A percentile compares a stretch with the other conserved stretches of the same genome.
phyloP scores from a whole-genome alignment of 495 filamentous ascomycete genomes.

The Hypomontagnella submonticulosa region DNA sequence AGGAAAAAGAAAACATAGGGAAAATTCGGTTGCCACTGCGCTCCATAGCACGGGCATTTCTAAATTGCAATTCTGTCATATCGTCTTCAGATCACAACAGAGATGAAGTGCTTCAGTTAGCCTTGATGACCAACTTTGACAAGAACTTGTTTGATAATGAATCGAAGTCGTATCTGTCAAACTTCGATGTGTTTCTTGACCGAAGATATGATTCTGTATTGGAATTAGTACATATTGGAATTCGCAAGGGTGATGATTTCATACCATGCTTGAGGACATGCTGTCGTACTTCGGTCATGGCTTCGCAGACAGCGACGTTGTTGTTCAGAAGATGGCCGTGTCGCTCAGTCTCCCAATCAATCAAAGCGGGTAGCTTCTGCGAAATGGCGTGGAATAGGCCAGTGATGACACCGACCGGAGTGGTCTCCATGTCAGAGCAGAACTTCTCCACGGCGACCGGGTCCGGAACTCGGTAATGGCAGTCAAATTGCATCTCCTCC shows the following conservation, averaged over 20 bases:
- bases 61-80: slow-evolving; percentile 18
- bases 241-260: slow-evolving; percentile 41
- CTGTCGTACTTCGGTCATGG: slow-evolving; percentile 90
- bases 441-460: slow-evolving; percentile 85
- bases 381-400: slow-evolving; percentile 96
- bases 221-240: slow-evolving; percentile 16
- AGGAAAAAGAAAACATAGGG: slow-evolving; percentile 28
- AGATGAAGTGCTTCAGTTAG: slow-evolving; percentile 66
- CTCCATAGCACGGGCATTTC: slow-evolving; percentile 13
- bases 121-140: slow-evolving; percentile 91
- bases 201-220: slow-evolving; percentile 65
- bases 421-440: slow-evolving; percentile 93
- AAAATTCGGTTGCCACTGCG: slow-evolving; percentile 23
- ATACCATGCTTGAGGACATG: slow-evolving; percentile 91
- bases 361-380: slow-evolving; percentile 88
- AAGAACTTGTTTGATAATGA: slow-evolving; percentile 94
- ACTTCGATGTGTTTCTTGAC: slow-evolving; percentile 70
- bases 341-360: slow-evolving; percentile 89
- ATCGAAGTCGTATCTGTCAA: slow-evolving; percentile 90
- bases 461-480: slow-evolving; percentile 89
- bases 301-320: slow-evolving; percentile 88
- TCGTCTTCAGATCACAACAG: slow-evolving; percentile 1
- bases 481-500: slow-evolving; percentile 98
- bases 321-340: slow-evolving; percentile 88
- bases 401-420: slow-evolving; percentile 92